A percentile compares a stretch with the other conserved stretches of the same genome.
Conservation (phyloP, 2,329 filamentous ascomycete species). For the Botryosphaeria dothidea region DNA sequence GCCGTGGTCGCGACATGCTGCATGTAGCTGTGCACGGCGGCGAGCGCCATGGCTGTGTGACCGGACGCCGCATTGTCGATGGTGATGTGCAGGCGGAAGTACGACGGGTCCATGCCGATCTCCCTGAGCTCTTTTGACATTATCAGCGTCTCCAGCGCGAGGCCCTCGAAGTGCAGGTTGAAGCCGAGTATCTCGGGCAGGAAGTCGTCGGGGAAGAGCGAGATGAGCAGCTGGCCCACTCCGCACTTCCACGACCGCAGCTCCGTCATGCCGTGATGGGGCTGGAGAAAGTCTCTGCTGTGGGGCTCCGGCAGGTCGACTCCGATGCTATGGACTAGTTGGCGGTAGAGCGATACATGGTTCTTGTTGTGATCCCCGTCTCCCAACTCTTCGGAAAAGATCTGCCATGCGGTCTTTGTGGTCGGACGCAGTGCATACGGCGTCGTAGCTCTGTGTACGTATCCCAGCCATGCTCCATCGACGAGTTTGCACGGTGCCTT, state of each 20-base stretch:
- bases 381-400: constrained; percentile 54
- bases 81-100: constrained; percentile 53
- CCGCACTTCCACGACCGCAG: constrained; percentile 45
- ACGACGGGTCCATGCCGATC: constrained; percentile 46
- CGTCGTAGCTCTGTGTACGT: constrained; percentile 47
- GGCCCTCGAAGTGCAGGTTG: constrained; percentile 51
- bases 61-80: constrained; percentile 54
- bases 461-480: constrained; percentile 53
- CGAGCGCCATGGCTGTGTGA: constrained; percentile 50
- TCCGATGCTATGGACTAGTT: constrained; percentile 35
- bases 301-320: constrained; percentile 34
- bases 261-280: constrained; percentile 29
- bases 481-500: constrained; percentile 49
- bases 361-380: constrained; percentile 51
- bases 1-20: constrained; percentile 28
- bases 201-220: constrained; percentile 51
- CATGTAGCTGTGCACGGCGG: constrained; percentile 42
- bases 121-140: constrained; percentile 47
- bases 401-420: constrained; percentile 49
- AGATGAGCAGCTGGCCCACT: constrained; percentile 48
- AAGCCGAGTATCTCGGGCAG: constrained; percentile 54
- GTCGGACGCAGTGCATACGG: constrained; percentile 42
- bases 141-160: constrained; percentile 43
- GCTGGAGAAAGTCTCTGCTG: constrained; percentile 32
- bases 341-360: constrained; percentile 43